Evolutionary conservation across 2,329 filamentous ascomycete species (phyloP).

Genomic region (Paramyrothecium roridum): DNA sequence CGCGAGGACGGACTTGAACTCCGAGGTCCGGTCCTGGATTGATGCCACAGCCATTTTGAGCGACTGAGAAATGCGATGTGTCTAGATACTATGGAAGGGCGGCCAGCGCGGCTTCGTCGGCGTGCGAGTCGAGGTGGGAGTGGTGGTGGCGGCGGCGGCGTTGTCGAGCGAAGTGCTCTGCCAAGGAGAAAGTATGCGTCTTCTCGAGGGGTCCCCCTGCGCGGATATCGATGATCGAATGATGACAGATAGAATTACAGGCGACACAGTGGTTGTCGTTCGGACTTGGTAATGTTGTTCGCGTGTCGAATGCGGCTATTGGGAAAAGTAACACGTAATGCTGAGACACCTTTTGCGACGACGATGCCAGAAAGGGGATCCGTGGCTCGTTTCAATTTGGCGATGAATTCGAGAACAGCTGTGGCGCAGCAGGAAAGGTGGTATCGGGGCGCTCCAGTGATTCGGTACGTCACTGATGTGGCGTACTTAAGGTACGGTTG

Average conservation of each 20-base stretch:
- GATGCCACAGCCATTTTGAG: constrained; percentile 62
- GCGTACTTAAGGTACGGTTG: not conserved
- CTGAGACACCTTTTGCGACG: not conserved
- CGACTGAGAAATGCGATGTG: constrained; percentile 6
- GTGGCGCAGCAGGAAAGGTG: not conserved
- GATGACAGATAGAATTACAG: not conserved
- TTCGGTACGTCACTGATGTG: not conserved
- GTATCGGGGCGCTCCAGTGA: not conserved
- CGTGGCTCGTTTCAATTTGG: not conserved
- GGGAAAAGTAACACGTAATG: not conserved
- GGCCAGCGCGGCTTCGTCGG: constrained; percentile 30
- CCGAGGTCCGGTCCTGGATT: constrained; percentile 93
- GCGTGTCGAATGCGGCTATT: not conserved
- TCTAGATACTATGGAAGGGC: constrained; percentile 19
- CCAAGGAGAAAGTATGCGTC: not conserved
- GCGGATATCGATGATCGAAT: not conserved
- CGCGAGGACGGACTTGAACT: constrained; percentile 88
- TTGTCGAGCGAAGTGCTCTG: not conserved
- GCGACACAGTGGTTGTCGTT: not conserved
- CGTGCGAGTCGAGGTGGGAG: not conserved
- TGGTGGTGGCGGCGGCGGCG: not conserved
- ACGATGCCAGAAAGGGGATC: not conserved
- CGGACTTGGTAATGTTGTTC: not conserved
- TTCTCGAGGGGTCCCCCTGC: not conserved
- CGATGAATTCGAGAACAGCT: not conserved